Evolutionary conservation across 768 basidiomycete genomes (phyloP).

Genomic region (Exsudoporus frostii): DNA sequence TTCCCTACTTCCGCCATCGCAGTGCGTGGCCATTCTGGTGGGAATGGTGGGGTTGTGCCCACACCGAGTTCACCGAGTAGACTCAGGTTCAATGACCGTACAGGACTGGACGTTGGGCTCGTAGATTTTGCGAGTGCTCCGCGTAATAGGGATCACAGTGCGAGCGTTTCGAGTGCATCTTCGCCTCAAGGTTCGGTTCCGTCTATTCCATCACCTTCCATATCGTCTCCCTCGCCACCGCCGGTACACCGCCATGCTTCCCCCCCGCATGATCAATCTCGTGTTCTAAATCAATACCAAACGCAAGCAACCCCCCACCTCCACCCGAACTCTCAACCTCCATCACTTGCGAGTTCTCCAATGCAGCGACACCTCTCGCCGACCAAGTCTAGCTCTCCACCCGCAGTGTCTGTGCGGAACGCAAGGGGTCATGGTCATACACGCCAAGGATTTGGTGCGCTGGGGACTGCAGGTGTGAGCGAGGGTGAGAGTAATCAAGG

Average conservation of each 20-base stretch:
- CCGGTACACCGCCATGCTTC: conserved; percentile 26
- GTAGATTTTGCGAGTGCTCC: conserved; percentile 28
- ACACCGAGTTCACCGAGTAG: conserved; percentile 33
- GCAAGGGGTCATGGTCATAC: conserved; percentile 50
- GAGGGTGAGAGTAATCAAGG: conserved; percentile 63
- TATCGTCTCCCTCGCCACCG: conserved; percentile 45
- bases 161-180: conserved; percentile 69
- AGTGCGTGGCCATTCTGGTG: not conserved
- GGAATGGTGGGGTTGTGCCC: not conserved
- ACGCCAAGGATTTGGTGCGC: conserved; percentile 42
- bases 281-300: conserved; percentile 2
- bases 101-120: conserved; percentile 33
- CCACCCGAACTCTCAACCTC: conserved; percentile 15
- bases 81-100: conserved; percentile 13
- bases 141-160: conserved; percentile 56
- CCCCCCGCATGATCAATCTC: conserved; percentile 23
- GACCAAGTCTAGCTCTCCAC: conserved; percentile 60
- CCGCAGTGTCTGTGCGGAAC: conserved; percentile 53
- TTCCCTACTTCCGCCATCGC: conserved; percentile 18
- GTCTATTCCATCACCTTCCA: conserved; percentile 72
- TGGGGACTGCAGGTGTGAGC: conserved; percentile 40
- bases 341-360: conserved; percentile 30
- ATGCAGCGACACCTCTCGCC: conserved; percentile 49
- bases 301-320: conserved; percentile 9
- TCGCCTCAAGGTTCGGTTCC: conserved; percentile 79